A percentile compares a stretch with the other conserved stretches of the same genome.
Conservation (phyloP, 148 eudicot species). For the Cornus florida region DNA sequence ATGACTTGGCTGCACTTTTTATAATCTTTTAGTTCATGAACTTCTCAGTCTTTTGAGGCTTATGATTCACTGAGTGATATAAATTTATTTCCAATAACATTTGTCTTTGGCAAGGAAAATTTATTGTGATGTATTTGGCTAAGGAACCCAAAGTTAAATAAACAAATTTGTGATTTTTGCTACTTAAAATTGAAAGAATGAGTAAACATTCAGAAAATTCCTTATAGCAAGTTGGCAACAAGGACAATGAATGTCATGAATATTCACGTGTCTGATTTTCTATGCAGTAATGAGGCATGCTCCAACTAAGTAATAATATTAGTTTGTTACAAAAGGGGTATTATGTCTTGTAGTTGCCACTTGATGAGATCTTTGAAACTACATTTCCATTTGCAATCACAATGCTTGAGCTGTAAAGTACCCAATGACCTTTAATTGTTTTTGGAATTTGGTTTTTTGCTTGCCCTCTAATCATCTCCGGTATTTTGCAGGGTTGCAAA, state of each 20-base stretch:
- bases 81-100: no score
- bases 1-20: not conserved
- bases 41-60: no score
- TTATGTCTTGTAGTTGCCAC: not conserved
- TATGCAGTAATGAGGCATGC: not conserved
- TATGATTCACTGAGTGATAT: not conserved
- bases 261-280: not conserved
- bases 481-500: conserved; percentile 69
- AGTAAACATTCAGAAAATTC: not conserved
- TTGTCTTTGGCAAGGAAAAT: not conserved
- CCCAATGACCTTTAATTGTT: not conserved
- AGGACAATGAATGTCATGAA: not conserved
- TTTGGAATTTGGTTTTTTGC: not conserved
- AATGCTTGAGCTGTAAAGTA: not conserved
- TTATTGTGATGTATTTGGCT: not conserved
- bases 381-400: not conserved
- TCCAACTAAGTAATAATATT: not conserved
- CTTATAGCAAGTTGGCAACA: not conserved
- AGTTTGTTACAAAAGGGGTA: not conserved
- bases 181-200: not conserved
- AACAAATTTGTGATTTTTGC: not conserved
- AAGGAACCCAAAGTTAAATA: not conserved
- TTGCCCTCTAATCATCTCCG: not conserved
- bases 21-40: no score
- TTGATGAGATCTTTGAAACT: not conserved